phyloP scores from a whole-genome alignment of 2,329 filamentous ascomycete species.

The Zelopaecilomyces penicillatus region DNA sequence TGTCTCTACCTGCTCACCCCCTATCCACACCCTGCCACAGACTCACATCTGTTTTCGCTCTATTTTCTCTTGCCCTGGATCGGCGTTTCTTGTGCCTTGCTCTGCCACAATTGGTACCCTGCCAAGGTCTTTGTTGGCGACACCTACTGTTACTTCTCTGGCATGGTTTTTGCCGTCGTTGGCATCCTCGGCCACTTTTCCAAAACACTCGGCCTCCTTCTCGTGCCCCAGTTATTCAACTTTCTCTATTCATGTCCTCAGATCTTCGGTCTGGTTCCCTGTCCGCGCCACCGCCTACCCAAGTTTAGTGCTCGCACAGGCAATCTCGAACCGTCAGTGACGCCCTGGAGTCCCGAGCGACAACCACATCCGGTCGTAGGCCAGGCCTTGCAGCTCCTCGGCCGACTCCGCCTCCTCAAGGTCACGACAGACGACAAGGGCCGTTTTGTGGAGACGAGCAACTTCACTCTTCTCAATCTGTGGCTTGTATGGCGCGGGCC shows the following conservation, averaged over 20 bases:
- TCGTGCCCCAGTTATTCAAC: constrained; percentile 93
- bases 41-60: constrained; percentile 91
- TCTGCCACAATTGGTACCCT: constrained; percentile 92
- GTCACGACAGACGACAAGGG: constrained; percentile 61
- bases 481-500: constrained; percentile 96
- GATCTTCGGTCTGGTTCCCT: constrained; percentile 81
- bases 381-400: constrained; percentile 57
- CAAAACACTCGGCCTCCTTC: constrained; percentile 85
- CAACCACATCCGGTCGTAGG: constrained; percentile 61
- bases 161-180: constrained; percentile 97
- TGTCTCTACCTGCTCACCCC: constrained; percentile 74
- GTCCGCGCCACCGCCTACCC: constrained; percentile 85
- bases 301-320: constrained; percentile 80
- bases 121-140: constrained; percentile 94
- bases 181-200: constrained; percentile 96
- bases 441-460: constrained; percentile 69
- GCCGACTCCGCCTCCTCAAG: constrained; percentile 57
- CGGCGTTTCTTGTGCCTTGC: constrained; percentile 78
- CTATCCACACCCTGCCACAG: constrained; percentile 86
- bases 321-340: constrained; percentile 77
- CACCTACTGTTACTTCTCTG: constrained; percentile 98
- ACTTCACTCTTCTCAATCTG: constrained; percentile 88
- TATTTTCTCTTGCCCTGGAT: constrained; percentile 93
- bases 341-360: constrained; percentile 58
- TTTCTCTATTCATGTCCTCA: constrained; percentile 91